Base-by-base conservation (phyloP, 805 yeast genomes). In the Zygotorulaspora chibaensis region DNA sequence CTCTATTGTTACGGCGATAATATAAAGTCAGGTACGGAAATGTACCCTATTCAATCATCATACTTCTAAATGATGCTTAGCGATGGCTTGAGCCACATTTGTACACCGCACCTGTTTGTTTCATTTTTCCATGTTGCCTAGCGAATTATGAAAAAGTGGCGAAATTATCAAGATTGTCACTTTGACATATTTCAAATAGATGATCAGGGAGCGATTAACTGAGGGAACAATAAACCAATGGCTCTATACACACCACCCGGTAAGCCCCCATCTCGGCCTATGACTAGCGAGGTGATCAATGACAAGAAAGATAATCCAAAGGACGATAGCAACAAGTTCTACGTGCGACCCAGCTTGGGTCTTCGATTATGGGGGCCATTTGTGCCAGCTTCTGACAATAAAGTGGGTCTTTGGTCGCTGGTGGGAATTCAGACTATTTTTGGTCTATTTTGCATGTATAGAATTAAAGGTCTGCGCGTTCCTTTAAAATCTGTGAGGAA, bases 371-470 rank as follows among this genome's bases (percentile, higher is more conserved):
- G 87, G 82, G 86, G 89, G 0, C 88, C 88, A 0, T 59, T 84
- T 17, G 83, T 80, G 1, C 91, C 91, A 2, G 85, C 89, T 1
- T 74, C 84, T 8, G 90, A 84, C 51, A 79, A 81, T 58, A 59
- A 66, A 27, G 62, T 70, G 2, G 86, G 84, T 1, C 58, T 83
- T 1, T 75, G 74, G 55, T 55, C 76, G 0, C 59, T 81, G 40
- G 70, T 80, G 2, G 78, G 77, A 0, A 46, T 76, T 2, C 90
- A 84, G 57, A 61, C 80, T 17, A 63, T 69, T 1, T 43, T 74
- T n/a, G 86, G 85, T 3, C 38, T 72, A 5, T 42, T 56, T 25
- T 58, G 57, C 47, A 40, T 63, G 35, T 42, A 52, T 27, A 45
- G 60, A 17, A 55, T 57, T 30, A 50, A 57, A 38, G 50, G 47